Conservation (phyloP, 345 rosid species). For the Eucalyptus fibrosa region DNA sequence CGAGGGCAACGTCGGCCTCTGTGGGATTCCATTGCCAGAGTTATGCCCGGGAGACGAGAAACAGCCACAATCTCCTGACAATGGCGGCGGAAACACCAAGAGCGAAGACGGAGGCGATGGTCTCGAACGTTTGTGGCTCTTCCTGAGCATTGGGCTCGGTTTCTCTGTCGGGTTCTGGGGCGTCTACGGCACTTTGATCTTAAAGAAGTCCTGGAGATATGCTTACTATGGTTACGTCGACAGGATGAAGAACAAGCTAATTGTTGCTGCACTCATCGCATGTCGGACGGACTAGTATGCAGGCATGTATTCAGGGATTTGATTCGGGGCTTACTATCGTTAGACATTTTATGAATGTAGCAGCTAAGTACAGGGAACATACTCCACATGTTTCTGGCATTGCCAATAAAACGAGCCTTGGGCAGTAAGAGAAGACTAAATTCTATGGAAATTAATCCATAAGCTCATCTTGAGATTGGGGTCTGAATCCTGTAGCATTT, state of each 20-base stretch:
- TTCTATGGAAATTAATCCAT: no score
- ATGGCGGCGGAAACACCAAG: neutral
- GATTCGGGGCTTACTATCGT: neutral
- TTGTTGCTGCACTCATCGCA: neutral
- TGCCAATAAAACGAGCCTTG: no score
- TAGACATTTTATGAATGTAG: neutral
- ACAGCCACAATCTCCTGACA: neutral
- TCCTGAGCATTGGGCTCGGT: neutral
- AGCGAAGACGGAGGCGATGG: neutral
- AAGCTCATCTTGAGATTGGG: no score
- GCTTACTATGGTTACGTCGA: neutral
- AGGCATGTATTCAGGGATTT: neutral
- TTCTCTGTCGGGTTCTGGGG: neutral
- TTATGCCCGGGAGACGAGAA: neutral
- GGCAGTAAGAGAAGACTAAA: no score
- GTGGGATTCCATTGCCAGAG: neutral
- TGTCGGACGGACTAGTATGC: neutral
- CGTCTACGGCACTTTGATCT: neutral
- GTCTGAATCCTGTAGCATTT: no score
- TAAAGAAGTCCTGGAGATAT: neutral
- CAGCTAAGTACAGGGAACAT: neutral
- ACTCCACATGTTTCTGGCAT: no score
- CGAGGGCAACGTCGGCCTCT: neutral
- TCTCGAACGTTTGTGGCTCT: neutral
- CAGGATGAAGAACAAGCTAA: neutral